Base-by-base conservation (phyloP, 805 yeast species). In the Schizosaccharomyces octosporus region DNA sequence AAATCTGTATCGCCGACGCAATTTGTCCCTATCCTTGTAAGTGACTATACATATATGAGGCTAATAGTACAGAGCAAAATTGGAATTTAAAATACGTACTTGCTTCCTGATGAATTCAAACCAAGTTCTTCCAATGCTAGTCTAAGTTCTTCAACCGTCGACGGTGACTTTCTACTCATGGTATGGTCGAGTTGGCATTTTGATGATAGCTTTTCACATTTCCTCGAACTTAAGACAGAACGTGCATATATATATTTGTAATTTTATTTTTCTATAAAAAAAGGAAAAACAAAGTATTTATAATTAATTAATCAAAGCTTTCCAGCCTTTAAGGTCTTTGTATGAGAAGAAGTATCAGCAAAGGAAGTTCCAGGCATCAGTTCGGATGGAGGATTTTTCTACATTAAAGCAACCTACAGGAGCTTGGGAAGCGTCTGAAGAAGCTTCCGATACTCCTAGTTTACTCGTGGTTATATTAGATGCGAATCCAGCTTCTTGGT, bases 391-490 rank as follows among this genome's bases (percentile, higher is more conserved):
- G 1, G 57, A 21, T 19, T 51, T 51, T 29, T 17, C 21, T 19
- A 51, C 57, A 19, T 51, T 51, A 29, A 51, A 51, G 27, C 36
- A 51, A 24, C 19, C 19, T 27, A 13, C 57, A 19, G 21, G 21
- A 6, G 6, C 57, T 6, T 45, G 51, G 51, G 57, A 51, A 19
- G 36, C 19, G 1, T 21, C 57, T 24, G 54, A 43, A 39, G 39
- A 42, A 19, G 43, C 55, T 62, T 87, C 81, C 62, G 89, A 84
- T 63, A 72, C 81, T 11, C 95, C 96, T 0, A 85, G 95, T 0
- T 74, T 89, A 45, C 76, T 90, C 42, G 81, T 87, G 0, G 81
- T 93, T 27, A 76, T 90, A 2, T 70, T 90, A 5, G 97, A 90
- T 65, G 75, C 87, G 9, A 81, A 85, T 59, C 88, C 95, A 0